Conservation (phyloP, 345 rosid genomes). For the Citrus sp. region DNA sequence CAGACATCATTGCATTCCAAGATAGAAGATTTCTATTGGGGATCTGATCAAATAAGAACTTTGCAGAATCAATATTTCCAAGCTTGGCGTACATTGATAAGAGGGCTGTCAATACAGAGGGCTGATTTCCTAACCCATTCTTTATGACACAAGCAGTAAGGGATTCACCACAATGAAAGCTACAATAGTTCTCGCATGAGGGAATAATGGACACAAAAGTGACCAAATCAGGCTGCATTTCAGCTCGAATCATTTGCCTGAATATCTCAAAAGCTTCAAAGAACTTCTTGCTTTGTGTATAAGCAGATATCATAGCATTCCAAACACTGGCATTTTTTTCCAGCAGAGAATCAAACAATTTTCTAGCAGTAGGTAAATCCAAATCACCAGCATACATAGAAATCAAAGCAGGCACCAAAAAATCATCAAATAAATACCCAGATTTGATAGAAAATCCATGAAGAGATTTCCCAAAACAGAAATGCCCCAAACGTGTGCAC, state of each 20-base stretch:
- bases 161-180: conserved; percentile 26
- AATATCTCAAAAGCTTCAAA: conserved; percentile 37
- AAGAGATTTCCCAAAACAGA: conserved; percentile 33
- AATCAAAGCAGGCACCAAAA: conserved; percentile 46
- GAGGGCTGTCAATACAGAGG: conserved; percentile 42
- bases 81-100: conserved; percentile 48
- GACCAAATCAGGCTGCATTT: conserved; percentile 29
- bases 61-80: conserved; percentile 30
- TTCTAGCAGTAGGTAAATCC: conserved; percentile 29
- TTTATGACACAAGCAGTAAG: conserved; percentile 43
- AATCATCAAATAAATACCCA: conserved; percentile 27
- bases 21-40: conserved; percentile 25
- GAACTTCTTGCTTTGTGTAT: conserved; percentile 28
- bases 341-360: conserved; percentile 28
- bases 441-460: conserved; percentile 39
- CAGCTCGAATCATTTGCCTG: conserved; percentile 27
- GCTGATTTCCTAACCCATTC: conserved; percentile 29
- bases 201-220: conserved; percentile 45
- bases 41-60: conserved; percentile 33
- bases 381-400: conserved; percentile 40
- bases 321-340: conserved; percentile 33
- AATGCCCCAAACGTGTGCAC: conserved; percentile 32
- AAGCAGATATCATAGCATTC: conserved; percentile 45
- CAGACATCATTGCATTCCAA: conserved; percentile 52
- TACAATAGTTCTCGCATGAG: conserved; percentile 21